Evolutionary conservation across 495 filamentous ascomycete genomes (phyloP), one percentile per base, ranked within the genome.

Genomic region (Penicillium longicatenatum): DNA sequence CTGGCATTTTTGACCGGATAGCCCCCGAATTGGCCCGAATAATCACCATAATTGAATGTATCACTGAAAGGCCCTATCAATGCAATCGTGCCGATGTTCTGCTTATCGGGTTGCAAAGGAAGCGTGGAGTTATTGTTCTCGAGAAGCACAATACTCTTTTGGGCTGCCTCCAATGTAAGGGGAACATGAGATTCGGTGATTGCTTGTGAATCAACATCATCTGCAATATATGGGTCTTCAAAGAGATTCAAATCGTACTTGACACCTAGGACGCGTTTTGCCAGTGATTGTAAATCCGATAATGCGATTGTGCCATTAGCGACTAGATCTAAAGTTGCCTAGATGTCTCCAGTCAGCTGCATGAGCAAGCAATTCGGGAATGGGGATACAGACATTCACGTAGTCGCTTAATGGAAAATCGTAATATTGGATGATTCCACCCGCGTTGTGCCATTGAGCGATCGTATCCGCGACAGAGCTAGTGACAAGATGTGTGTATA

Each of bases 21-120:
- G 24, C 71, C 69, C 1, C 75, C 76, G 58, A 66, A 78, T 44
- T 68, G 53, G 11, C 70, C 71, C 4, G 72, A 73, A 57, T 75
- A 75, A 33, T 72, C 73, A 10, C 72, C 75, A 50, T 73, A 75
- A 52, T 80, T 78, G 39, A 79, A 60, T 35, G 65, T 70, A 50
- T 79, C 75, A 0, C 66, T 50, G 35, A 75, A 80, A 4, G 73
- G 76, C 1, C 78, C 76, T 21, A 79, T 33, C 24, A 58, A 39
- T 2, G 48, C 37, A 17, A 58, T 58, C 1, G 17, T 50, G 42
- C 14, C 30, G 17, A 58, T 52, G 4, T 45, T 19, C 10, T 58
- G 55, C 21, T 43, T 33, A 2, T 21, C 17, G 3, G 48, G 48
- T 1, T 26, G 7, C 3, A 58, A 30, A 0, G 55, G 55, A 0